Percentiles rank a stretch among this genome's conserved stretches.
These are phyloP conservation scores for Lipomyces starkeyi DNA, from an alignment of 805 yeast species.

Conservation along the genomic window DNA sequence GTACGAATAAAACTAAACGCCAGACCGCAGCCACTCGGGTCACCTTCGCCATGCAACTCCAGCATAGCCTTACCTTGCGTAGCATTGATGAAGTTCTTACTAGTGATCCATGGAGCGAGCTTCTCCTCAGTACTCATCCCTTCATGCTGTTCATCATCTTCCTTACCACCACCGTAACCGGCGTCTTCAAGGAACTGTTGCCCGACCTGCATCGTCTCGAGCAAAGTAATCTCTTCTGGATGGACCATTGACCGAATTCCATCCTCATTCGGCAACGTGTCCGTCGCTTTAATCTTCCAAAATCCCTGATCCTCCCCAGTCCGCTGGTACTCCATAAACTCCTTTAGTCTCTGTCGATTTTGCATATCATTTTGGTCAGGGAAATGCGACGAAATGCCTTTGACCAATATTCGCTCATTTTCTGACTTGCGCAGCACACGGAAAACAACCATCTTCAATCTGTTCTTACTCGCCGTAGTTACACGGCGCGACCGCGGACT, in stretches of 20 bases:
- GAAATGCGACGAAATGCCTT: constrained; percentile 87
- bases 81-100: constrained; percentile 87
- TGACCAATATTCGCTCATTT: constrained; percentile 75
- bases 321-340: constrained; percentile 96
- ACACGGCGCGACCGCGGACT: constrained; percentile 98
- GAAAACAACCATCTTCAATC: constrained; percentile 91
- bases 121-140: constrained; percentile 75
- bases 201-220: constrained; percentile 95
- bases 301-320: constrained; percentile 92
- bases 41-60: constrained; percentile 92
- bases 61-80: constrained; percentile 97
- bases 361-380: constrained; percentile 99
- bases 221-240: constrained; percentile 86
- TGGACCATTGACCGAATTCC: constrained; percentile 79
- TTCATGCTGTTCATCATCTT: constrained; percentile 51
- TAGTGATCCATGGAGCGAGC: constrained; percentile 91
- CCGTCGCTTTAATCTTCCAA: constrained; percentile 83
- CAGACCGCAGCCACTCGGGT: constrained; percentile 89
- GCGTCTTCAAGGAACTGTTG: constrained; percentile 85
- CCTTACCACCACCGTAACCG: constrained; percentile 57
- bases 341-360: constrained; percentile 91
- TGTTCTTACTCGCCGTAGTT: constrained; percentile 86
- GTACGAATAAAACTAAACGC: constrained; percentile 87
- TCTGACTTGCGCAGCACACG: constrained; percentile 80
- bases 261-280: constrained; percentile 74